Evolutionary conservation across 345 rosid genomes (phyloP), one percentile per base, ranked within the genome.

Genomic region (Aethionema arabicum): DNA sequence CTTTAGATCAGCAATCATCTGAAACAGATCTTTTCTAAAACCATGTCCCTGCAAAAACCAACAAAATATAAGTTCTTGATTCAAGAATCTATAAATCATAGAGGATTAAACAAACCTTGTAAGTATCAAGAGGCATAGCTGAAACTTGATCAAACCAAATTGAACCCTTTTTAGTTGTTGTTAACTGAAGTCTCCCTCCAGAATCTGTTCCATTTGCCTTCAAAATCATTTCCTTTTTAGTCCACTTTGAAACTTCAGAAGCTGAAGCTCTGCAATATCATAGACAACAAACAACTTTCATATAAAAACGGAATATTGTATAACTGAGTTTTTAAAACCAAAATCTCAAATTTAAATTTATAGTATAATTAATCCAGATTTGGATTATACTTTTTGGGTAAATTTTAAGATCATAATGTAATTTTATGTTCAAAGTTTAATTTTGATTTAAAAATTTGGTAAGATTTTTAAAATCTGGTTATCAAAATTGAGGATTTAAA

Each of bases 121-220:
- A 79, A 33, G 96, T 86, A 69, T 86, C 95, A 65, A 75, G 14
- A 4, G 98, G 96, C 88, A 91, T 85, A 61, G 80, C 90, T 48
- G 96, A 91, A 44, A 88, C 89, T 79, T 91, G 98, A 70, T 91
- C 98, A 72, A 91, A 74, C 98, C 98, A 91, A 63, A 86, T 68
- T 31, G 69, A 70, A 38, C 96, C 95, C 60, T 79, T 74, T 60
- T 11, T 66, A 32, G 82, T 51, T 39, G 95, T 81, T 49, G 85
- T 83, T 47, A 91, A 63, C 32, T 88, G 82, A 77, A 91, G 86
- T 69, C 87, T 80, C 49, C 92, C 77, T 54, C 77, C 75, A 63
- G 42, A 64, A 80, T 83, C 73, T 48, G 96, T 72, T 64, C 68
- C 87, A 47, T 81, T 63, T 66, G 98, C 92, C 59, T 79, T 69